Conservation (phyloP, 2,329 filamentous ascomycete genomes). For the Clonostachys byssicola region DNA sequence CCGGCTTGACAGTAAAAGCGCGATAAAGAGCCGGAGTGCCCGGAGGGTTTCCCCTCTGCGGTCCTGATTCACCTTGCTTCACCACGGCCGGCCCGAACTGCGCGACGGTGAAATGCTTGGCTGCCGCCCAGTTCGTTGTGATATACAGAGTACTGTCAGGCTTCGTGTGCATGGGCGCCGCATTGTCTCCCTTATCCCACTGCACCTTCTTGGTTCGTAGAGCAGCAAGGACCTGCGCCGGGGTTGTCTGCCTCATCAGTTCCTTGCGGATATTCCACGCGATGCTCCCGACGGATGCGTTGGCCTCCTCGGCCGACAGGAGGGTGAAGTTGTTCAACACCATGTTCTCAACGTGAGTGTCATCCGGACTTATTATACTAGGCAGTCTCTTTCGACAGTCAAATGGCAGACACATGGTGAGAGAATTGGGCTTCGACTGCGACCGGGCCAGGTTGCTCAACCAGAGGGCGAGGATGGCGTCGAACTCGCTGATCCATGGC, state of each 20-base stretch:
- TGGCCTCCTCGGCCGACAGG: constrained; percentile 11
- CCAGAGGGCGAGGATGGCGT: no score
- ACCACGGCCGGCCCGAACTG: constrained; percentile 28
- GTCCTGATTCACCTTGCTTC: neutral
- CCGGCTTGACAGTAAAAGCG: constrained; percentile 3
- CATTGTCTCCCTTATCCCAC: constrained; percentile 7
- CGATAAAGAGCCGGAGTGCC: constrained; percentile 11
- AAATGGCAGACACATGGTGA: constrained; percentile 15
- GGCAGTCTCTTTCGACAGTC: constrained; percentile 17
- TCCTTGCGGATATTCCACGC: constrained; percentile 22
- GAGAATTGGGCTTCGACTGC: constrained; percentile 9
- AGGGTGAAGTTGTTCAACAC: constrained; percentile 10
- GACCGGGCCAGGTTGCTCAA: constrained; percentile 6
- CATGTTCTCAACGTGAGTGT: constrained; percentile 19
- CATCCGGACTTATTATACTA: constrained; percentile 5
- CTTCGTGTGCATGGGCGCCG: constrained; percentile 20
- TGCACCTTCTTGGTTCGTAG: constrained; percentile 12
- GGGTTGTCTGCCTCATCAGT: constrained; percentile 24
- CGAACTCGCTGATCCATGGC: no score
- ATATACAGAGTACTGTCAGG: constrained; percentile 21
- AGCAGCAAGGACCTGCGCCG: constrained; percentile 21
- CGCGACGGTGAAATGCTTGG: constrained; percentile 20
- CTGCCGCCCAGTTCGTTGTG: constrained; percentile 32
- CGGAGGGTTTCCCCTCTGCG: constrained; percentile 6
- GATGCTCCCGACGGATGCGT: constrained; percentile 15